Evolutionary conservation across 805 yeast species (phyloP), one percentile per base, ranked within the genome.

Genomic region (Cyberlindnera mississippiensis): DNA sequence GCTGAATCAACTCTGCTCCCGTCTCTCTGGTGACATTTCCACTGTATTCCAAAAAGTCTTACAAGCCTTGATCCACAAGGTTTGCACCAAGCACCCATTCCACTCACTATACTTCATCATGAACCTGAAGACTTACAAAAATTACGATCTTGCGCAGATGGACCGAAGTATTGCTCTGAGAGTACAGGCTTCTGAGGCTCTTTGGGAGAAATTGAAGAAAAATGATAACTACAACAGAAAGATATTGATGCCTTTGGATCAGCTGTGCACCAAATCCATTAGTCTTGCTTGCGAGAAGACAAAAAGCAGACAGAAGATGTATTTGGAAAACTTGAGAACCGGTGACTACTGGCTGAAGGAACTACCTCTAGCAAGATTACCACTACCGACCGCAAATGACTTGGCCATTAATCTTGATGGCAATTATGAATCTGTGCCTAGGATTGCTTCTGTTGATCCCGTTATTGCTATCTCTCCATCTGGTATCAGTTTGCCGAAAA

Each of bases 401-500:
- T 59, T 80, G 0, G 68, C 70, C 7, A 49, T 63, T 7, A 69
- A 75, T 2, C 55, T 56, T 2, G 63, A 67, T 31, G 66, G 71
- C 1, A 62, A 68, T 11, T 83, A 85, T 53, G 40, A 53, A 1
- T 41, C 56, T 11, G 59, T 78, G 0, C 79, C 87, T 0, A 53
- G 57, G 1, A 74, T 93, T 33, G 33, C 48, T 0, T 47, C 52
- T 0, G 72, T 86, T 2, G 71, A 69, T 4, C 62, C 70, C 0
- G 60, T 55, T 3, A 66, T 90, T 2, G 47, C 61, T 0, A 70
- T 87, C n/a, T 93, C 98, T 0, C 51, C 80, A 0, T 78, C 93
- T 0, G 99, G 99, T 3, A 62, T 91, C 10, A 87, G 96, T 48
- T 71, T 80, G 45, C 99, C 99, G 0, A 91, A 91, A 57, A 83